Conservation (phyloP, 73 alveolate genomes). For the Loxodes magnus region DNA sequence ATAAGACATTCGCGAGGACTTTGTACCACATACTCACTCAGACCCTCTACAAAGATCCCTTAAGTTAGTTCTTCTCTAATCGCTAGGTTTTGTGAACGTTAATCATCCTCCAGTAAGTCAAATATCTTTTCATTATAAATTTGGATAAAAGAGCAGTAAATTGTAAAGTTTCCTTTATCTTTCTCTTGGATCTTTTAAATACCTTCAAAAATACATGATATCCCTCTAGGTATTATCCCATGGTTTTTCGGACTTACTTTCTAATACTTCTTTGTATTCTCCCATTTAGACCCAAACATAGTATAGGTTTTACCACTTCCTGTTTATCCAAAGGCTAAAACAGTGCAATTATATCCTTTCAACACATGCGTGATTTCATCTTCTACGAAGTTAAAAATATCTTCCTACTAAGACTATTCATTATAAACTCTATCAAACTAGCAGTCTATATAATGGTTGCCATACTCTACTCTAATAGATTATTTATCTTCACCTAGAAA, state of each 20-base stretch:
- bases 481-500: conserved; percentile 39
- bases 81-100: conserved; percentile 11
- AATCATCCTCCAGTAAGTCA: conserved; percentile 24
- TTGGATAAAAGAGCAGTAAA: conserved; percentile 32
- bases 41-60: conserved; percentile 51
- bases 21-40: conserved; percentile 40
- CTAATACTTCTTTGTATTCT: not conserved
- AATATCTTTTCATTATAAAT: conserved; percentile 44
- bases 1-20: conserved; percentile 24
- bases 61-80: conserved; percentile 33
- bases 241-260: not conserved
- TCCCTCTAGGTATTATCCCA: conserved; percentile 4
- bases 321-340: conserved; percentile 44
- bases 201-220: not conserved
- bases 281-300: conserved; percentile 32
- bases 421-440: conserved; percentile 26
- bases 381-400: conserved; percentile 16
- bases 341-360: conserved; percentile 31
- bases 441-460: conserved; percentile 7
- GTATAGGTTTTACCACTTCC: conserved; percentile 43
- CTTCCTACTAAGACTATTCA: conserved; percentile 32
- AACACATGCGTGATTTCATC: conserved; percentile 10
- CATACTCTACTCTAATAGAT: conserved; percentile 22
- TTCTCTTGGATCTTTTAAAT: not conserved
- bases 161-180: conserved; percentile 12